A percentile compares a stretch with the other conserved stretches of the same genome.
phyloP scores from a whole-genome alignment of 768 basidiomycete genomes.

The Mycena crocata region DNA sequence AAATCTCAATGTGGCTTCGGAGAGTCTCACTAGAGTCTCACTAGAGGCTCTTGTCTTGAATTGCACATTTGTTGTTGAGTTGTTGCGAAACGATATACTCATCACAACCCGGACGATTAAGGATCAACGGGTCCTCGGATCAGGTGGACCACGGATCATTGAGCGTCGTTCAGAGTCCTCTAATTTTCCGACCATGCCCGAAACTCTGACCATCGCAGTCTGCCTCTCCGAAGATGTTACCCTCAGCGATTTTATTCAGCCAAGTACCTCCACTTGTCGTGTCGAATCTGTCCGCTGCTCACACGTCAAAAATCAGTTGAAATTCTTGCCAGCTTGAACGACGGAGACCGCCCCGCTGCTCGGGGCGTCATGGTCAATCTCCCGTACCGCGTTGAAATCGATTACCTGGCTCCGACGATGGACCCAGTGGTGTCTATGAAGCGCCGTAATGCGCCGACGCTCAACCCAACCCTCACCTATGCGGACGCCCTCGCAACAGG shows the following conservation, averaged over 20 bases:
- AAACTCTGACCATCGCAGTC: slow-evolving; percentile 29
- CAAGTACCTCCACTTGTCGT: too few relatives aligned
- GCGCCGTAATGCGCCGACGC: slow-evolving; percentile 8
- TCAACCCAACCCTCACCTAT: slow-evolving; percentile 31
- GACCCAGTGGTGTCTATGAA: slow-evolving; percentile 17
- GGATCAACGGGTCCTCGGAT: too few relatives aligned
- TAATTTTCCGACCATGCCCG: slow-evolving; percentile 7
- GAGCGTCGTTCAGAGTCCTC: too few relatives aligned
- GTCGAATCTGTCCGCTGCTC: too few relatives aligned
- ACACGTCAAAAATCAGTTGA: too few relatives aligned
- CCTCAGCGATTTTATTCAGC: slow-evolving; percentile 30
- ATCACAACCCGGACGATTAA: too few relatives aligned
- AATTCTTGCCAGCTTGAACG: slow-evolving; percentile 23
- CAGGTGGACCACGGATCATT: too few relatives aligned
- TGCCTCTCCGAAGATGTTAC: slow-evolving; percentile 28
- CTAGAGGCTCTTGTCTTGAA: too few relatives aligned
- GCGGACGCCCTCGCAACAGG: slow-evolving; percentile 14
- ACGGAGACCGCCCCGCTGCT: slow-evolving; percentile 17
- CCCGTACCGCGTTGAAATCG: slow-evolving; percentile 6
- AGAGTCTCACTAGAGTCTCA: too few relatives aligned
- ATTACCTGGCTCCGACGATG: slow-evolving; percentile 29
- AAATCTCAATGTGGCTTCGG: too few relatives aligned
- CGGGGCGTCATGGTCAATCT: neutral
- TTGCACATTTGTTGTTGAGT: too few relatives aligned
- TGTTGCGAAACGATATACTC: too few relatives aligned